Conservation (phyloP, 306 rosid genomes). For the Vicia villosa region DNA sequence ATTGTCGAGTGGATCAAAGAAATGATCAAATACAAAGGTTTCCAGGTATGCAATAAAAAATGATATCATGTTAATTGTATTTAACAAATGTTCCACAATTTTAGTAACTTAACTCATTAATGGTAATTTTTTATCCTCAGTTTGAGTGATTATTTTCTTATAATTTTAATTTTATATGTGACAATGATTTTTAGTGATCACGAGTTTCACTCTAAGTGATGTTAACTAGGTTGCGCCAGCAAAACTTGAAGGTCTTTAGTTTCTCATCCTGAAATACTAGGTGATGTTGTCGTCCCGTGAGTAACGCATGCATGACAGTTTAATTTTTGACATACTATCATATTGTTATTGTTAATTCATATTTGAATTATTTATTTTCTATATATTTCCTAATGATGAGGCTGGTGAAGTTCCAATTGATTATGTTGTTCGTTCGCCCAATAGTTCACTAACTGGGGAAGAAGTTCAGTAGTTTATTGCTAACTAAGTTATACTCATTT, state of each 20-base stretch:
- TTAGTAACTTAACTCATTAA: too few species aligned
- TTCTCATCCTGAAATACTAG: slow-evolving; percentile 85
- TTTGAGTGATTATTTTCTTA: too few species aligned
- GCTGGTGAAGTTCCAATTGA: slow-evolving; percentile 90
- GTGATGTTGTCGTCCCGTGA: slow-evolving; percentile 88
- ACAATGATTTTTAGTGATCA: not conserved
- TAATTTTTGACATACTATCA: not conserved
- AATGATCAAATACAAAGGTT: slow-evolving; percentile 85
- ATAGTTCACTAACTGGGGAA: slow-evolving; percentile 64
- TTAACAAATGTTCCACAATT: too few species aligned
- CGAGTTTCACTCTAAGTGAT: not conserved
- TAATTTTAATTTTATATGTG: not conserved
- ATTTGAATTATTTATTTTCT: not conserved
- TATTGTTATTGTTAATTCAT: not conserved
- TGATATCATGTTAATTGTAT: not conserved
- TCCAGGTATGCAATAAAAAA: slow-evolving; percentile 54
- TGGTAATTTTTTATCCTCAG: too few species aligned
- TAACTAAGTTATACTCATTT: slow-evolving; percentile 48
- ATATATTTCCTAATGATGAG: slow-evolving; percentile 79
- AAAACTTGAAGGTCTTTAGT: slow-evolving; percentile 81
- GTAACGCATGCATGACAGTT: slow-evolving; percentile 32
- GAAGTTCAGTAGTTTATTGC: slow-evolving; percentile 60
- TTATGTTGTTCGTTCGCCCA: slow-evolving; percentile 66
- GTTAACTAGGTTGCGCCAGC: slow-evolving; percentile 82
- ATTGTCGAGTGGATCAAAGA: slow-evolving; percentile 87